phyloP scores from a whole-genome alignment of 2,329 filamentous ascomycete genomes.

The Stagonosporopsis tanaceti region DNA sequence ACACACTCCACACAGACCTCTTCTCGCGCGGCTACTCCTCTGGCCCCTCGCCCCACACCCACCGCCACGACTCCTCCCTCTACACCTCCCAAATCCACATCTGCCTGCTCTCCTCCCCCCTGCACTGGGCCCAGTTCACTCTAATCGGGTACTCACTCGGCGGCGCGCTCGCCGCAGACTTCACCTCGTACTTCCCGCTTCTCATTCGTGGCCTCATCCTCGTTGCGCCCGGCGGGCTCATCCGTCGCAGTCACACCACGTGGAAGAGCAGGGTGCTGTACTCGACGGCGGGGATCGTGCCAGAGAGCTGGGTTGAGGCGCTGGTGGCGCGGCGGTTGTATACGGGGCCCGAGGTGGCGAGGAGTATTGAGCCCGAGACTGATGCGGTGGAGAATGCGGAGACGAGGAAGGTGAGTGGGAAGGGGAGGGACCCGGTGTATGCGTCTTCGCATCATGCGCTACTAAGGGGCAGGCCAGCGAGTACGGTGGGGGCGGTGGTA shows the following conservation, averaged over 20 bases:
- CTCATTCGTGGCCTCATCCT: slow-evolving; percentile 76
- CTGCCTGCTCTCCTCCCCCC: slow-evolving; percentile 72
- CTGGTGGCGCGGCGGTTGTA: slow-evolving; percentile 49
- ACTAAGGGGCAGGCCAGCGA: slow-evolving; percentile 59
- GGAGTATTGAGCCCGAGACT: slow-evolving; percentile 38
- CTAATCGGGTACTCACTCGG: slow-evolving; percentile 83
- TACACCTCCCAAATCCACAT: slow-evolving; percentile 77
- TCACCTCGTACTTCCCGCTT: slow-evolving; percentile 72
- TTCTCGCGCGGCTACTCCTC: slow-evolving; percentile 83
- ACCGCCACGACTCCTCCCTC: slow-evolving; percentile 76
- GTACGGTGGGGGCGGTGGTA: slow-evolving; percentile 70
- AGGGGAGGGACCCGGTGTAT: slow-evolving; percentile 31
- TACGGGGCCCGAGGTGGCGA: slow-evolving; percentile 31
- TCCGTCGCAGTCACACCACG: slow-evolving; percentile 70
- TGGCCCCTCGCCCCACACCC: slow-evolving; percentile 63
- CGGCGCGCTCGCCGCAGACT: slow-evolving; percentile 74
- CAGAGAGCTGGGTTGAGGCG: slow-evolving; percentile 63
- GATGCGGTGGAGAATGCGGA: slow-evolving; percentile 32
- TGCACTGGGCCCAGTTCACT: slow-evolving; percentile 66
- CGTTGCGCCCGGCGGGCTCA: slow-evolving; percentile 79
- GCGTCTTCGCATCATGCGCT: slow-evolving; percentile 48
- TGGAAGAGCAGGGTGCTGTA: slow-evolving; percentile 71
- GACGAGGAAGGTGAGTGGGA: slow-evolving; percentile 7
- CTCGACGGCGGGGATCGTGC: slow-evolving; percentile 65
- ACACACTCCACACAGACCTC: slow-evolving; percentile 60